Conservation (phyloP, 495 filamentous ascomycete species). For the Talaromyces nanjingensis region DNA sequence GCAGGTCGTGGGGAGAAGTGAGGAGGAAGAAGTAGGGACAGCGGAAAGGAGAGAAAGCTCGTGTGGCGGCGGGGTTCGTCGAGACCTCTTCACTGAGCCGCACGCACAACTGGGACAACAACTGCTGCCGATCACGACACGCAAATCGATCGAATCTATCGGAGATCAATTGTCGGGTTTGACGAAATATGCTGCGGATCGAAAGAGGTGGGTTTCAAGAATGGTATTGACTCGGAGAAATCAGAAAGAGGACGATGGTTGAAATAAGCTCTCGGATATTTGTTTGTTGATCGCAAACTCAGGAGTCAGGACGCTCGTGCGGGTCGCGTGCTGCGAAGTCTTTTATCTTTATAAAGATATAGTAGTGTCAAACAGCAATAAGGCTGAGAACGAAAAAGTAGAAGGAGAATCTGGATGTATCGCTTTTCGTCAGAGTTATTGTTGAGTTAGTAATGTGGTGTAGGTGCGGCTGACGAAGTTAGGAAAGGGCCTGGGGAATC, state of each 20-base stretch:
- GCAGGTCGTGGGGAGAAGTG: background rate
- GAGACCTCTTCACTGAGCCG: background rate
- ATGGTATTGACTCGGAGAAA: background rate
- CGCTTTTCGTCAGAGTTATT: background rate
- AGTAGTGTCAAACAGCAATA: background rate
- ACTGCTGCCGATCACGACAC: background rate
- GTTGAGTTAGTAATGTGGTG: background rate
- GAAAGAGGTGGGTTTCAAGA: background rate
- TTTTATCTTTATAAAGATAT: background rate
- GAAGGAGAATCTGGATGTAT: background rate
- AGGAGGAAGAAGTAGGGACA: background rate
- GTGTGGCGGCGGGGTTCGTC: constrained; percentile 2
- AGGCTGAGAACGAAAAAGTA: background rate
- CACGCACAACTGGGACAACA: background rate
- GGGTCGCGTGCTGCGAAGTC: background rate
- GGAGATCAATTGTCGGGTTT: background rate
- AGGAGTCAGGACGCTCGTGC: background rate
- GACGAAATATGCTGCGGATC: background rate
- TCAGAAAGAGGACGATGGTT: background rate
- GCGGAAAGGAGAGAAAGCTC: background rate
- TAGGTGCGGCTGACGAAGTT: background rate
- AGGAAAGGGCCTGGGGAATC: background rate
- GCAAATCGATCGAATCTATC: background rate
- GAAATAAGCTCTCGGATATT: constrained; percentile 3
- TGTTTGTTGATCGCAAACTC: background rate